Conservation (phyloP, 2,329 filamentous ascomycete species). For the Mycosphaerella arachidis region DNA sequence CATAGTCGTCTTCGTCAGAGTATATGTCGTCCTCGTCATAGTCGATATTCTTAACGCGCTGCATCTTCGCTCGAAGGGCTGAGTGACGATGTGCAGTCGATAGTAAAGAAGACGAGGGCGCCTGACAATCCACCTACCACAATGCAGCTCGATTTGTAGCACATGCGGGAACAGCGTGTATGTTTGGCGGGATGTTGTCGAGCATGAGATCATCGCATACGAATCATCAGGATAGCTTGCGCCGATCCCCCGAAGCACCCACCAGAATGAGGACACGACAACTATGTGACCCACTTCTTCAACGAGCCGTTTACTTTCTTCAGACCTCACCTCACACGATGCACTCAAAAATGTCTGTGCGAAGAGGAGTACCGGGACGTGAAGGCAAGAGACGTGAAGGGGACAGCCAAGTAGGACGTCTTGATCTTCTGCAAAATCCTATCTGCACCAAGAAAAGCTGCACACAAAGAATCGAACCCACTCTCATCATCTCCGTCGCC, state of each 20-base stretch:
- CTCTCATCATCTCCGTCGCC: not conserved
- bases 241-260: not conserved
- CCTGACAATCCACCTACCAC: not conserved
- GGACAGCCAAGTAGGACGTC: not conserved
- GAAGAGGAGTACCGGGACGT: not conserved
- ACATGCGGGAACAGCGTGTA: not conserved
- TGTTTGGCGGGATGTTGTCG: not conserved
- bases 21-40: constrained; percentile 52
- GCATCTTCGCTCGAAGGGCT: constrained; percentile 27
- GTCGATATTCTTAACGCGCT: constrained; percentile 44
- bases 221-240: not conserved
- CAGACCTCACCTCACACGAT: not conserved
- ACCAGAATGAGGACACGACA: not conserved
- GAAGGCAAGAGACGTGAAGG: not conserved
- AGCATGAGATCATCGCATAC: not conserved
- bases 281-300: not conserved
- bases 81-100: not conserved
- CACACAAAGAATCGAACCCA: constrained; percentile 14
- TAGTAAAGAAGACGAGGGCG: not conserved
- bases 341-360: not conserved
- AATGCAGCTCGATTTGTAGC: not conserved
- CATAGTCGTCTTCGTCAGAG: constrained; percentile 44
- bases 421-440: not conserved
- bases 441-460: constrained; percentile 11
- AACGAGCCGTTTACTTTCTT: not conserved